Conservation (phyloP, 129 eudicot genomes). For the Lonicera japonica region DNA sequence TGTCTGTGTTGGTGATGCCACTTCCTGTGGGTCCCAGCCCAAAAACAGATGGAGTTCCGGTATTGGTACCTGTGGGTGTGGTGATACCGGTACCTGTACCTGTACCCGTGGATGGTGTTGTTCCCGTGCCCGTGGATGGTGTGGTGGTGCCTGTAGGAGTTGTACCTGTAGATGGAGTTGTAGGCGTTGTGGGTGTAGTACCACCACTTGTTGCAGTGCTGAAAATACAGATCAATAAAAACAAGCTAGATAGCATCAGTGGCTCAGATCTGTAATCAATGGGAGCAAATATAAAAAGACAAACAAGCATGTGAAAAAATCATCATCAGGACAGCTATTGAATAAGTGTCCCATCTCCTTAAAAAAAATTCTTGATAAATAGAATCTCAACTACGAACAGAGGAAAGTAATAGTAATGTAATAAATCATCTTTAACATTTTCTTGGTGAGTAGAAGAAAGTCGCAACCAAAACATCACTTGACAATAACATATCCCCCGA, state of each 20-base stretch:
- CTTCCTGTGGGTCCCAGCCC: conserved; percentile 51
- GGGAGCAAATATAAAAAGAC: conserved; percentile 6
- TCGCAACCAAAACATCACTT: too few relatives aligned
- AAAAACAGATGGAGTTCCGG: conserved; percentile 4
- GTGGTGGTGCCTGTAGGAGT: too few relatives aligned
- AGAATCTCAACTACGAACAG: too few relatives aligned
- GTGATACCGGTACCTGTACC: conserved; percentile 20
- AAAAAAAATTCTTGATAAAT: too few relatives aligned
- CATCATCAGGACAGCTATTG: conserved; percentile 47
- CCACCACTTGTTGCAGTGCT: conserved; percentile 28
- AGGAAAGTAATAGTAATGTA: too few relatives aligned
- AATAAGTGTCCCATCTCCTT: not conserved
- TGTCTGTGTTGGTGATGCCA: conserved; percentile 32
- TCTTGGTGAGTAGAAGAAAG: not conserved
- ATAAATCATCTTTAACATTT: not conserved
- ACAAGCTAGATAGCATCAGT: not conserved
- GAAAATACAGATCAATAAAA: conserved; percentile 10
- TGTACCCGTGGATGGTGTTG: conserved; percentile 10
- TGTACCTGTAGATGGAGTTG: conserved; percentile 3
- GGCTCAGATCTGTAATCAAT: conserved; percentile 1
- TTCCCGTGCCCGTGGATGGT: conserved; percentile 14
- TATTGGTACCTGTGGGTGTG: conserved; percentile 13
- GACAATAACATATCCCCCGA: too few relatives aligned
- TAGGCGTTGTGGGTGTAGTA: conserved; percentile 6
- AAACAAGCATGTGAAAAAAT: conserved; percentile 21